These are phyloP conservation scores for Calonectria naviculata DNA, from an alignment of 2,329 filamentous ascomycete species.

Conservation along the genomic window DNA sequence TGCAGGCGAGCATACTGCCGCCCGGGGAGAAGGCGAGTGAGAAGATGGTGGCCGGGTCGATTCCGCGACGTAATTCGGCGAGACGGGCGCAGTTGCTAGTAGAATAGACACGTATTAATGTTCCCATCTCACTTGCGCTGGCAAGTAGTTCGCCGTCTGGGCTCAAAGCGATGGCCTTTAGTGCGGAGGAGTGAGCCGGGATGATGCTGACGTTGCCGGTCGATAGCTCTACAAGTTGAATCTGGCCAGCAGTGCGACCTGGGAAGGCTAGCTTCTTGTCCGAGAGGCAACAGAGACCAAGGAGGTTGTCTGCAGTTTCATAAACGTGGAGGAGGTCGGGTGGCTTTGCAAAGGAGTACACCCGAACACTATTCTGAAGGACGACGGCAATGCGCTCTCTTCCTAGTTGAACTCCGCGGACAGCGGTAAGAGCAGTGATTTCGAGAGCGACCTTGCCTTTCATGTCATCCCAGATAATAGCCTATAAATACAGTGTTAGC, in stretches of 20 bases:
- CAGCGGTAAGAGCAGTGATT: constrained; percentile 83
- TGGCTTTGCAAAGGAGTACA: constrained; percentile 82
- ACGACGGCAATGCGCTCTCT: constrained; percentile 83
- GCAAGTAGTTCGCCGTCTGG: constrained; percentile 84
- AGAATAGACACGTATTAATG: constrained; percentile 86
- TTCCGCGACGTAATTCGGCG: constrained; percentile 86
- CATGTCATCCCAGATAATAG: constrained; percentile 92
- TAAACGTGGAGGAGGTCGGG: constrained; percentile 79
- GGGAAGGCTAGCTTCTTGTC: constrained; percentile 83
- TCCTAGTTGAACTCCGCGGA: constrained; percentile 83
- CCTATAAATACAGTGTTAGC: constrained; percentile 51
- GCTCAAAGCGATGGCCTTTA: constrained; percentile 84
- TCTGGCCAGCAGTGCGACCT: constrained; percentile 86
- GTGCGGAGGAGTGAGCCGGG: constrained; percentile 83
- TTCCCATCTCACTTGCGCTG: constrained; percentile 92
- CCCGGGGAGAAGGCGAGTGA: constrained; percentile 89
- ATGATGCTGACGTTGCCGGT: constrained; percentile 92
- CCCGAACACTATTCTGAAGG: constrained; percentile 82
- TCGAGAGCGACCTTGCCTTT: constrained; percentile 78
- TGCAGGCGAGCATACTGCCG: constrained; percentile 84
- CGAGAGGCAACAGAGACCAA: constrained; percentile 83
- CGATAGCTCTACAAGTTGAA: constrained; percentile 84
- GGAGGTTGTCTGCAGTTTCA: constrained; percentile 86
- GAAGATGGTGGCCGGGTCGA: constrained; percentile 89
- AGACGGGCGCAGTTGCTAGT: constrained; percentile 84